phyloP scores from a whole-genome alignment of 2,329 filamentous ascomycete species.

The Anthostomella pinea region DNA sequence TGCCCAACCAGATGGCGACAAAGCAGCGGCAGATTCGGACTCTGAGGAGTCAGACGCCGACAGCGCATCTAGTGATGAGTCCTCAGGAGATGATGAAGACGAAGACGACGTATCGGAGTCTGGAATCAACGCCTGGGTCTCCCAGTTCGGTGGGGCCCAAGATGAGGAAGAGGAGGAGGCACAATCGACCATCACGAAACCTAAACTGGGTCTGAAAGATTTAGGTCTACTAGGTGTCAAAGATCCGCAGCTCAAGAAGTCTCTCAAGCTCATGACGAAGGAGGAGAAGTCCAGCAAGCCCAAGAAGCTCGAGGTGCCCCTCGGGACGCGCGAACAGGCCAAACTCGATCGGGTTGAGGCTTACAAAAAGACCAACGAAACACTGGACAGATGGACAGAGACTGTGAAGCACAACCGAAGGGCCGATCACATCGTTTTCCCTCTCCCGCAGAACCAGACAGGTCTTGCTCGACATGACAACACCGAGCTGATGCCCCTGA shows the following conservation, averaged over 20 bases:
- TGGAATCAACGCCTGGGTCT: constrained; percentile 50
- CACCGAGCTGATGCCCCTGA: constrained; percentile 63
- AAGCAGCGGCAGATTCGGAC: constrained; percentile 42
- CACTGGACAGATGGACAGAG: constrained; percentile 85
- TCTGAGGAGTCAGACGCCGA: constrained; percentile 42
- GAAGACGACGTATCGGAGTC: constrained; percentile 49
- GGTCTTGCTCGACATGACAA: constrained; percentile 55
- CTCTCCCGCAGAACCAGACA: constrained; percentile 70
- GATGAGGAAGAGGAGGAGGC: constrained; percentile 49
- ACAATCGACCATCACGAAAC: constrained; percentile 53
- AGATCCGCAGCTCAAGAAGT: constrained; percentile 73
- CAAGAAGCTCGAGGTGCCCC: constrained; percentile 75
- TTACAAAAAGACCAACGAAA: constrained; percentile 88
- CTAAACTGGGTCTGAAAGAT: constrained; percentile 73
- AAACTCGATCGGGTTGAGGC: constrained; percentile 77
- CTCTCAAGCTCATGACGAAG: constrained; percentile 70
- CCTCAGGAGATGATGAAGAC: constrained; percentile 42
- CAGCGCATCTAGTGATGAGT: constrained; percentile 38
- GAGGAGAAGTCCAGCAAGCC: constrained; percentile 56
- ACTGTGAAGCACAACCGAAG: constrained; percentile 92
- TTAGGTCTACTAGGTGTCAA: constrained; percentile 68
- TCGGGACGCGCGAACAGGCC: constrained; percentile 84
- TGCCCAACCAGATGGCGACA: constrained; percentile 47
- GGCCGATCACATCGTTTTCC: constrained; percentile 87
- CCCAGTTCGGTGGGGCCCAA: constrained; percentile 64